Evolutionary conservation across 805 yeast species (phyloP), one percentile per base, ranked within the genome.

Genomic region (Dipodascopsis uninucleata): DNA sequence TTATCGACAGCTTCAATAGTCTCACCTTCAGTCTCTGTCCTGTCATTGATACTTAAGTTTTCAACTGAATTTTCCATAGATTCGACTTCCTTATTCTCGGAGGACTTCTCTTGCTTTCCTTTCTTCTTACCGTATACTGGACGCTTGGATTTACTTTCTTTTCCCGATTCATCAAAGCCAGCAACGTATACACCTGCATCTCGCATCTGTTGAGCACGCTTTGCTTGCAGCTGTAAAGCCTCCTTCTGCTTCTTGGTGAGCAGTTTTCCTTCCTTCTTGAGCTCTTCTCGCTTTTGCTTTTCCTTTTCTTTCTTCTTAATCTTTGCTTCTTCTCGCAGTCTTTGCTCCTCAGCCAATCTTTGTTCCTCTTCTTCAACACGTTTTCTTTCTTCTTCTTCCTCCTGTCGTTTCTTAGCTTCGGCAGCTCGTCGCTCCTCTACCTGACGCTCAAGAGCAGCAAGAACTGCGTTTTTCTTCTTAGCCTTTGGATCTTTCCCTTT

Each of bases 211-310:
- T 85, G 85, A 66, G 94, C 84, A 71, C 97, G 87, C 64, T 85
- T 84, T 62, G 90, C 97, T 60, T 81, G 77, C 31, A 81, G 67
- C 42, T 81, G 85, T 70, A 85, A 85, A 64, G 88, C 95, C 67
- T 88, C 96, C 69, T 85, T 87, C 74, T 93, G 98, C 64, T 89
- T 90, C 72, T 86, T 93, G 48, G 96, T 85, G 62, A 93, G 70
- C 43, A 82, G 79, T 64, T 93, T 93, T 61, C 99, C 99, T 69
- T 90, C 97, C 28, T 96, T 93, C 69, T 85, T 86, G 65, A 93
- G 78, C 69, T 86, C 90, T 60, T 93, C 98, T 56, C 78, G 82
- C 73, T 84, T 88, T 48, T 76, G 75, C 68, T 76, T 83, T 61
- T 90, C 97, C 64, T 79, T 85, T 67, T 93, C 98, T 60, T 81